A percentile compares a stretch with the other conserved stretches of the same genome.
phyloP scores from a whole-genome alignment of 179 eudicot genomes.

The Amaranthus tricolor region DNA sequence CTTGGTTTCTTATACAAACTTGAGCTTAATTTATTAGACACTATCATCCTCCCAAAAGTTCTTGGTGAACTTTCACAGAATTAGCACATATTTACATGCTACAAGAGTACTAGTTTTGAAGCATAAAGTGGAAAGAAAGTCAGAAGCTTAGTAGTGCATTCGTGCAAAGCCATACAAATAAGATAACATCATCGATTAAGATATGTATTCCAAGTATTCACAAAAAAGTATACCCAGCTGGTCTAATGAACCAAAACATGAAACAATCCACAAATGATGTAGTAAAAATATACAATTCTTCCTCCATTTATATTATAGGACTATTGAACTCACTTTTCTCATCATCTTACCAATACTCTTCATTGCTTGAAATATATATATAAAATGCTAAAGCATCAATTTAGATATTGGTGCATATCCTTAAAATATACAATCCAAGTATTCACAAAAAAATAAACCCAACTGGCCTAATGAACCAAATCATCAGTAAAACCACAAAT shows the following conservation, averaged over 20 bases:
- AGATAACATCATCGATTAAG: neutral
- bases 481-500: neutral
- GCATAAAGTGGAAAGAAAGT: neutral
- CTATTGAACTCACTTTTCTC: no score
- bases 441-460: neutral
- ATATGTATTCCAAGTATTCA: conserved; percentile 1
- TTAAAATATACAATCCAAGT: neutral
- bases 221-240: neutral
- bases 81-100: neutral
- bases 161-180: neutral
- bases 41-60: no score
- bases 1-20: no score
- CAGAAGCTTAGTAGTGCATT: neutral
- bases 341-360: no score
- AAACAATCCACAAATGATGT: neutral
- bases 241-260: neutral
- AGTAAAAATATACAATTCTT: no score
- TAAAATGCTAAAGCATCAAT: no score
- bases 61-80: neutral
- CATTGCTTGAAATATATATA: no score
- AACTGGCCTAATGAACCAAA: neutral
- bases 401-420: no score
- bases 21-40: no score
- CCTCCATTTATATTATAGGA: no score
- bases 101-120: neutral